phyloP scores from a whole-genome alignment of 225 moss, liverwort and hornwort species.

The Lunularia cruciata region DNA sequence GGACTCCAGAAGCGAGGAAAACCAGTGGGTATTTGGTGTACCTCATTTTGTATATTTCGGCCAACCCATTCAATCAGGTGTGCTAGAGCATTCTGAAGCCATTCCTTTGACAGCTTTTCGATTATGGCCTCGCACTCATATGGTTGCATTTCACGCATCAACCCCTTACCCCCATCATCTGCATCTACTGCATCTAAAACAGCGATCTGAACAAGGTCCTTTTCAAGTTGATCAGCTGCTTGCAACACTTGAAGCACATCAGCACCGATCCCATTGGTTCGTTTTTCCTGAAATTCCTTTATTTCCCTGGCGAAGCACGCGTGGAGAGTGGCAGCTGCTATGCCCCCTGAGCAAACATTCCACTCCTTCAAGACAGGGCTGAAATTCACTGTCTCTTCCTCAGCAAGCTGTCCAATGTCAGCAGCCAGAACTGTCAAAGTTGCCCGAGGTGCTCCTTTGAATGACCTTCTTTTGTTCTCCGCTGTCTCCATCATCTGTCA shows the following conservation, averaged over 20 bases:
- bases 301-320: slow-evolving; percentile 72
- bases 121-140: slow-evolving; percentile 55
- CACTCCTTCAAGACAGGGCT: slow-evolving; percentile 66
- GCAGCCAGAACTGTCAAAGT: slow-evolving; percentile 67
- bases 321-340: slow-evolving; percentile 85
- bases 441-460: slow-evolving; percentile 51
- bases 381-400: slow-evolving; percentile 53
- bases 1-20: not conserved
- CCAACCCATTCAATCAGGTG: slow-evolving; percentile 60
- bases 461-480: slow-evolving; percentile 48
- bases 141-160: slow-evolving; percentile 85
- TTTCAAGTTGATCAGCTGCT: slow-evolving; percentile 70
- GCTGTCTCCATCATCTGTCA: slow-evolving; percentile 65
- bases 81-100: slow-evolving; percentile 64
- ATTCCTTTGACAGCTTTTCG: slow-evolving; percentile 58
- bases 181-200: slow-evolving; percentile 86
- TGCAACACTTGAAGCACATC: slow-evolving; percentile 75
- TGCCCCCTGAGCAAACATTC: slow-evolving; percentile 76
- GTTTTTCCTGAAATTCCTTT: slow-evolving; percentile 54
- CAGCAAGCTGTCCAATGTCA: slow-evolving; percentile 58
- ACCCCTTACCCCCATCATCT: slow-evolving; percentile 86
- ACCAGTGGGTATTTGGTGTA: slow-evolving; percentile 10
- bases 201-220: slow-evolving; percentile 73
- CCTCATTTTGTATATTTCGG: slow-evolving; percentile 74
- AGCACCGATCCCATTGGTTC: slow-evolving; percentile 44